Percentiles rank a stretch among this genome's conserved stretches.
Evolutionary conservation across 225 moss, liverwort and hornwort species (phyloP).

Genomic region (Physcomitrellopsis africana): DNA sequence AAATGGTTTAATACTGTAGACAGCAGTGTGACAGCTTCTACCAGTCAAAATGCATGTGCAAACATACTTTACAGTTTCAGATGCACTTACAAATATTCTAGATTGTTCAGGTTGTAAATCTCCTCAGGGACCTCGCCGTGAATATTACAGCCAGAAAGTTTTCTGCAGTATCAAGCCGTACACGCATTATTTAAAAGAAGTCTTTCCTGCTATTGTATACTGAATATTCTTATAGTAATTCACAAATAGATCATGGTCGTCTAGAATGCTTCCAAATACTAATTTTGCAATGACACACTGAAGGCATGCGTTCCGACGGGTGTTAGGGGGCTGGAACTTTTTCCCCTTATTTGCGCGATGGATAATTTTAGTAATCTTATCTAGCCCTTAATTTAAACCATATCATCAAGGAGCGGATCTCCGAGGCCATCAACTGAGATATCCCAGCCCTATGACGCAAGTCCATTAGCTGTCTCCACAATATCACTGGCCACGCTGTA

Average conservation of each 20-base stretch:
- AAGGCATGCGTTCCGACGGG: no score
- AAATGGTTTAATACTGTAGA: background rate
- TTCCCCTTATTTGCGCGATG: no score
- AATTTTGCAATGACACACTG: no score
- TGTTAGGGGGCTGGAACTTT: no score
- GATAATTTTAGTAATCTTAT: background rate
- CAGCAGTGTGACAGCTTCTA: background rate
- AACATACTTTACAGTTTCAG: background rate
- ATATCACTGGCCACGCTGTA: no score
- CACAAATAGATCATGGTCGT: no score
- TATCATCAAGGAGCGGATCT: background rate
- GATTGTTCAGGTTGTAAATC: constrained; percentile 25
- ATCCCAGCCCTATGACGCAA: background rate
- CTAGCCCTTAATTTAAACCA: background rate
- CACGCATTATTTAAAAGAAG: background rate
- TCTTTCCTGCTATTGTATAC: no score
- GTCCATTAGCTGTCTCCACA: background rate
- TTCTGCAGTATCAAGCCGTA: constrained; percentile 19
- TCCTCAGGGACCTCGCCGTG: constrained; percentile 36
- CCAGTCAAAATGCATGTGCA: background rate
- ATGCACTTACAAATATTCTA: constrained; percentile 27
- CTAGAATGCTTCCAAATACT: no score
- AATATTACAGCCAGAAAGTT: constrained; percentile 35
- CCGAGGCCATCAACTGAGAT: background rate
- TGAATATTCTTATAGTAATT: no score